Base-by-base conservation (phyloP, 176 grass and related monocot genomes). In the Oryza brachyantha region DNA sequence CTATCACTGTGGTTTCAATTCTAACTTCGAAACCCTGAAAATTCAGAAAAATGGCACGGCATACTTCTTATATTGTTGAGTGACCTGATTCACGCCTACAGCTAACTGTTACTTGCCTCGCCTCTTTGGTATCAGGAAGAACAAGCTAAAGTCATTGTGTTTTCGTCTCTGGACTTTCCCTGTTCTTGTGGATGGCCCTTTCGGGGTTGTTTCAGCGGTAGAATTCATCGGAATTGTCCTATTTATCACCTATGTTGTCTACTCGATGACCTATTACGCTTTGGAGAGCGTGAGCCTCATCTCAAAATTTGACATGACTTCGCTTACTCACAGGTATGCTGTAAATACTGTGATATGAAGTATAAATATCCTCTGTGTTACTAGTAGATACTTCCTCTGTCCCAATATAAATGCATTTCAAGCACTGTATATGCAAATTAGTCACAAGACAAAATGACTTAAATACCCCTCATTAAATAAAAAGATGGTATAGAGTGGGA, bases 111-210 rank as follows among this genome's bases (percentile, higher is more conserved):
- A 2, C 9, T 69, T 68, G 41, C 45, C 38, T 54, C 46, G 41
- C 45, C 38, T 54, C 46, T 68, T 85, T 37, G 0, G 29, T 87
- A 28, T 32, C 85, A 94, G 95, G 72, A 92, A 86, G 54, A 90
- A 79, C 57, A 92, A 88, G 73, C 73, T 79, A 81, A 90, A 81
- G 60, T 87, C 89, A 32, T 74, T 91, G 60, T 77, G 87, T 70
- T 94, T 94, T 68, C 85, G 90, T 45, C 95, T 98, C 25, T 94
- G 95, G 95, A 98, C 95, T 27, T 94, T 92, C 69, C 95, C 95
- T 29, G 85, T 92, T 75, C 75, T 98, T 28, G 92, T 94, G 0
- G 85, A 98, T 7, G 95, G 95, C 10, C 87, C 95, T 35, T 89
- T 98, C 41, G 92, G 95, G 29, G 95, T 98, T 41, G 90, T 98